Conservation (phyloP, 192 early-diverging fungal species). For the Backusella mclennaniae region DNA sequence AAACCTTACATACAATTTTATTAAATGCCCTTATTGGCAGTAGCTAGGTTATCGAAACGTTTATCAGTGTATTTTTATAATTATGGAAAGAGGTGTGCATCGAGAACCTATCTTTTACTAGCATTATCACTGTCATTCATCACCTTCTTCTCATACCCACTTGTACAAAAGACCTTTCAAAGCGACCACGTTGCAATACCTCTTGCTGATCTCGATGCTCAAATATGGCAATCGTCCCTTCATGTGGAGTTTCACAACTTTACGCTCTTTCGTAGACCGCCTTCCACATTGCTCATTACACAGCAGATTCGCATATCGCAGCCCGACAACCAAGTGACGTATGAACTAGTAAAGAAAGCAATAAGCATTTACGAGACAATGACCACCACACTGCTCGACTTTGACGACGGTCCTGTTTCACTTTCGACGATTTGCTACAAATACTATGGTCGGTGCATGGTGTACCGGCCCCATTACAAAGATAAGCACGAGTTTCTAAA, state of each 20-base stretch:
- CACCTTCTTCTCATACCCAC: constrained; percentile 12
- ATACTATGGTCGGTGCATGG: constrained; percentile 42
- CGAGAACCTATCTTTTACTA: constrained; percentile 13
- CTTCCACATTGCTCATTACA: constrained; percentile 1
- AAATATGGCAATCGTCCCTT: constrained; percentile 22
- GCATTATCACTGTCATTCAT: constrained; percentile 14
- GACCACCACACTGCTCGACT: neutral
- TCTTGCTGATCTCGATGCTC: constrained; percentile 12
- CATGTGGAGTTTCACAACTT: constrained; percentile 13
- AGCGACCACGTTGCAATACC: neutral
- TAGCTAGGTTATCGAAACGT: neutral
- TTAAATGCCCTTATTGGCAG: constrained; percentile 13
- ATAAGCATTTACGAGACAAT: constrained; percentile 11
- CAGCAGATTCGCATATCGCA: constrained; percentile 23
- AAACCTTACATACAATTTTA: neutral
- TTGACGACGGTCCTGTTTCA: neutral
- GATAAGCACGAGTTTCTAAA: constrained; percentile 3
- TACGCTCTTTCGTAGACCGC: neutral
- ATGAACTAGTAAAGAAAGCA: constrained; percentile 19
- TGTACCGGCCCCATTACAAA: constrained; percentile 45
- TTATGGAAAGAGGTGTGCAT: constrained; percentile 21
- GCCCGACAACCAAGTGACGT: constrained; percentile 7
- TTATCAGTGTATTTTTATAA: constrained; percentile 24
- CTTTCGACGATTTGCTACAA: constrained; percentile 18
- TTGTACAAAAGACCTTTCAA: neutral